Evolutionary conservation across 495 filamentous ascomycete genomes (phyloP), one percentile per base, ranked within the genome.

Genomic region (Tetracladium setigerum): DNA sequence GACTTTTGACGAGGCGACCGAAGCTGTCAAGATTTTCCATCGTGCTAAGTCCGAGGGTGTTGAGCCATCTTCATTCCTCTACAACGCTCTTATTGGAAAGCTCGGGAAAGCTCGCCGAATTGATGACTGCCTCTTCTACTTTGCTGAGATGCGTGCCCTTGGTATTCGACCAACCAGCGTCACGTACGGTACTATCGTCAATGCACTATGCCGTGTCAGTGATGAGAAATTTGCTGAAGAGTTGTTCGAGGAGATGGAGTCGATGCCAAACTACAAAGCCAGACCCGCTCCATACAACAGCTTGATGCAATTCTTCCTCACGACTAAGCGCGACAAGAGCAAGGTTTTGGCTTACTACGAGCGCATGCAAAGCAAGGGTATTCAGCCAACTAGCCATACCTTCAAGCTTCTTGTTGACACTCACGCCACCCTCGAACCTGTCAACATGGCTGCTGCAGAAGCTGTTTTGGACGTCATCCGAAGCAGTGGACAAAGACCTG

Each of bases 221-320:
- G 91, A 98, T 52, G 92, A 97, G 67, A 89, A 89, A 44, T 95
- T 96, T 59, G 92, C 92, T 39, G 92, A 96, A 59, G 87, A 98
- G 65, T 82, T 97, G 56, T 97, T 98, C 63, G 87, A 96, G 56
- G 94, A 98, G 71, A 98, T 98, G 92, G 92, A 98, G 70, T 81
- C 81, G 33, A 95, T 95, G 86, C 86, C 89, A 33, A 97, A 97
- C 71, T 98, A 97, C 80, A 95, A 97, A 71, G 87, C 92, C 34
- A 81, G 92, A 6, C 87, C 94, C 2, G 92, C 92, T 9, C 92
- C 92, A 4, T 98, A 98, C 74, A 96, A 98, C 70, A 91, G 86
- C 61, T 82, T 98, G 78, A 98, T 98, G 77, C 92, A 98, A 65
- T 97, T 95, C 73, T 98, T 97, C 79, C 78, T 96, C 49, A 90